Conservation (phyloP, 2,329 filamentous ascomycete genomes). For the Fusarium continuum region DNA sequence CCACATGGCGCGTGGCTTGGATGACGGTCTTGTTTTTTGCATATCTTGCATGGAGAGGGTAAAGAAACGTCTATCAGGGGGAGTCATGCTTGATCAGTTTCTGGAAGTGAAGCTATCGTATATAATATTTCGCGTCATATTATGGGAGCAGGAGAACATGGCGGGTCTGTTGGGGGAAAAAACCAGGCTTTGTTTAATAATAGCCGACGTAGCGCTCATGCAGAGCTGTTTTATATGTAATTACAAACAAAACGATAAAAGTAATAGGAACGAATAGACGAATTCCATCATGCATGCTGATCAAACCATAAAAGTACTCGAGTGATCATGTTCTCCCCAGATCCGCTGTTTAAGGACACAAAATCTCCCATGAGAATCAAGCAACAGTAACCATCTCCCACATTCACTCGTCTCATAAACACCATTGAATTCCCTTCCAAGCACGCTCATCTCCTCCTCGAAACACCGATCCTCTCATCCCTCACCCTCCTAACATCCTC, state of each 20-base stretch:
- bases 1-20: constrained; percentile 69
- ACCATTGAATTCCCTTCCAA: too few relatives aligned
- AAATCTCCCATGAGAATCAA: background rate
- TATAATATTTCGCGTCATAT: constrained; percentile 3
- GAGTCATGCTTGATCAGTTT: background rate
- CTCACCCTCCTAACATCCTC: constrained; percentile 45
- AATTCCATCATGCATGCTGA: background rate
- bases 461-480: constrained; percentile 53
- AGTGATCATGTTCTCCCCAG: background rate
- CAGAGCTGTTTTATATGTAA: constrained; percentile 30
- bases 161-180: background rate
- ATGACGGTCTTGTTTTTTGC: constrained; percentile 72
- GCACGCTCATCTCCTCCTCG: constrained; percentile 28
- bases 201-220: constrained; percentile 17
- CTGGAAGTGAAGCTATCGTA: constrained; percentile 5
- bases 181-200: constrained; percentile 14
- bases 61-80: constrained; percentile 5
- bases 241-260: constrained; percentile 16
- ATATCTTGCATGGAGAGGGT: constrained; percentile 70
- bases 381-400: background rate
- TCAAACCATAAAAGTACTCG: background rate
- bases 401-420: background rate
- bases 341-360: background rate
- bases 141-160: background rate
- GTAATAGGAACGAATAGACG: constrained; percentile 18